Evolutionary conservation across 169 alveolate genomes (phyloP).

Genomic region (Plasmodium adleri): DNA sequence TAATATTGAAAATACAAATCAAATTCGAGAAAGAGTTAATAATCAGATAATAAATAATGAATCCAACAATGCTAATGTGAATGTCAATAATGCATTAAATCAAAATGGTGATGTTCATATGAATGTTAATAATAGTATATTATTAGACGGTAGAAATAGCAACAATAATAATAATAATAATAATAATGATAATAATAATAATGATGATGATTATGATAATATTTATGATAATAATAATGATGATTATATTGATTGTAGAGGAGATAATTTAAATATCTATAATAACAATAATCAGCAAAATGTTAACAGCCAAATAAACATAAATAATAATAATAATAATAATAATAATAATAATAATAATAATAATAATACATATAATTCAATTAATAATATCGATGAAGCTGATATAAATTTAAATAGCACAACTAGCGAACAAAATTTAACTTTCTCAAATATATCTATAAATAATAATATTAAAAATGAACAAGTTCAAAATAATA

Average conservation of each 20-base stretch:
- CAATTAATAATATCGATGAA: background rate
- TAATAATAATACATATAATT: conserved; percentile 5
- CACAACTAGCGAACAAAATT: no score
- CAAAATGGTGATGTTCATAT: background rate
- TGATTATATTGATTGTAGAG: background rate
- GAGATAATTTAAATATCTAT: background rate
- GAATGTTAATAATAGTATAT: background rate
- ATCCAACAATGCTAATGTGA: background rate
- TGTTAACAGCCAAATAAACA: background rate
- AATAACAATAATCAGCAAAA: background rate
- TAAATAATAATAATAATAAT: background rate
- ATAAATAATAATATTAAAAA: no score
- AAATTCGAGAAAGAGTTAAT: background rate
- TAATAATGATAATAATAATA: background rate
- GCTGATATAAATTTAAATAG: no score
- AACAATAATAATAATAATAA: background rate
- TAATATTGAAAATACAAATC: conserved; percentile 9
- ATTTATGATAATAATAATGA: background rate
- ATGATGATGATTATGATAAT: background rate
- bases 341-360: background rate
- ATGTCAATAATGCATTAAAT: background rate
- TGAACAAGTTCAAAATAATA: no score
- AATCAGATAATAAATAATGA: background rate
- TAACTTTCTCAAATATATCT: no score
- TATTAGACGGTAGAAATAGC: background rate